Base-by-base conservation (phyloP, 2,329 filamentous ascomycete genomes). In the Arachnomyces sp. region DNA sequence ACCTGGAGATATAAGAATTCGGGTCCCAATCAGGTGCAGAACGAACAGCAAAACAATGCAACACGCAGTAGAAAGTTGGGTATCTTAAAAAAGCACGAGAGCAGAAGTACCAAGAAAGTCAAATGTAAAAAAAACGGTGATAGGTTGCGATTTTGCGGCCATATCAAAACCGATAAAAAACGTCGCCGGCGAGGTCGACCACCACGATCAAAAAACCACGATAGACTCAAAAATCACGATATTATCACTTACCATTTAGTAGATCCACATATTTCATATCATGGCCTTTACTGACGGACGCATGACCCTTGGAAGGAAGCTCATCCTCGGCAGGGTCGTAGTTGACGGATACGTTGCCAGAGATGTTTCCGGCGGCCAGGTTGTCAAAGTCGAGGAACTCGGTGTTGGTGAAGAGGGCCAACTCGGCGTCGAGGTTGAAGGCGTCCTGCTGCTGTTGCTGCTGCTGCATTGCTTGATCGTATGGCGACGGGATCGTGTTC, bases 351-450 rank as follows among this genome's bases (percentile, higher is more conserved):
- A 64, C 48, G 40, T 51, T 39, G 2, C 18, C 31, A 4, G 44
- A 28, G 11, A 43, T 30, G n/a, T 38, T 34, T 52, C 43, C 64
- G 42, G 40, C 56, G 54, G 20, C 49, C 55, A 35, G 63, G 58
- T 61, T 59, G 58, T 89, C 84, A 58, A 82, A 85, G 55, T 89
- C 83, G 60, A 83, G 84, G 63, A 90, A 90, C 51, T 85, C 78
- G 34, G 82, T 80, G 64, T 90, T 89, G 43, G 84, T 86, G 66
- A 89, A 92, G 55, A 88, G 74, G 38, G 81, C 80, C 37, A 90
- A 69, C 48, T 88, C 81, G 44, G 82, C 78, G 52, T 85, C 81
- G 47, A 83, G 68, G 52, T 74, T 74, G 61, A 81, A 74, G 38
- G 71, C 64, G 39, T 82, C 77, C 45, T 81, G 73, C 36, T 72